Evolutionary conservation across 345 rosid genomes (phyloP), one percentile per base, ranked within the genome.

Genomic region (Euphorbia peplus): DNA sequence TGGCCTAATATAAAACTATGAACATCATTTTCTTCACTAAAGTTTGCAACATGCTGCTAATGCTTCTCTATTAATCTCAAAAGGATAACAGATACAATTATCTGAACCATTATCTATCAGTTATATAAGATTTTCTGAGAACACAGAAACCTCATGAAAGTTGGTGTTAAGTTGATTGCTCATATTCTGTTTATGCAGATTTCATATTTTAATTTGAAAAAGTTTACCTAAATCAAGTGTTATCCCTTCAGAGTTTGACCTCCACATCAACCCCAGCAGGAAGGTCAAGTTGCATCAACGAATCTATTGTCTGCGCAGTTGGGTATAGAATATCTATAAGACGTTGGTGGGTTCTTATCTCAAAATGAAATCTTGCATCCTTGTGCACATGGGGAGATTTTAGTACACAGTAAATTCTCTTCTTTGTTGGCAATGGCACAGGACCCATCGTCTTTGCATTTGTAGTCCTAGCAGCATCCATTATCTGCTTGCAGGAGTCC

Each of bases 321-420:
- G 99, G 99, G 83, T 87, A 88, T 35, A 91, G 86, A 80, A 95
- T 90, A 72, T 95, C 99, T 3, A 91, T 90, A 50, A 95, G 86
- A 14, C 96, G 87, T 67, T 91, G 97, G 77, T 91, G 99, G 29
- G 99, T 91, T 71, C 97, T 77, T 73, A 90, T 91, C 81, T 95
- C 97, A 71, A 91, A 91, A 76, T 95, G 97, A 70, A 91, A 91
- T 83, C 99, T 83, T 30, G 99, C 99, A 68, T 95, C 99, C 83
- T 95, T 91, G 86, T 91, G 93, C 56, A 95, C 99, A n/a, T 95
- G 97, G 18, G 97, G 97, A 55, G 99, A 95, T 82, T 90, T 91
- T 56, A 95, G 97, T 68, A 95, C 95, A 86, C 99, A 95, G 73
- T 87, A 91, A 73, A 91, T 32, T 46, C 93, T 81, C 77, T 76